Percentiles rank a stretch among this genome's conserved stretches.
phyloP scores from a whole-genome alignment of 2,329 filamentous ascomycete species.

The Clarireedia hainanense region DNA sequence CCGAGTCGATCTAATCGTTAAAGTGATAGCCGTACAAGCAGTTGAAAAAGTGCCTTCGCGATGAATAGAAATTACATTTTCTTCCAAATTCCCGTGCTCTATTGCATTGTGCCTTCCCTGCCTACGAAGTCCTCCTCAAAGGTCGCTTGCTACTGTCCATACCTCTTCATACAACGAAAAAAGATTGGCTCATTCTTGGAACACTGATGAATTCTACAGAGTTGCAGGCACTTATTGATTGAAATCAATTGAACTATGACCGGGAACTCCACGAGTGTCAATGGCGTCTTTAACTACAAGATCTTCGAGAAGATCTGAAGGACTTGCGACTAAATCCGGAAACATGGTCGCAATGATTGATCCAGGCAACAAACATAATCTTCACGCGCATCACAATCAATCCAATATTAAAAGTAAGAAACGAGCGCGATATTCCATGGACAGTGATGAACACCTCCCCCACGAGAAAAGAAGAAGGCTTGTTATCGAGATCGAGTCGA shows the following conservation, averaged over 20 bases:
- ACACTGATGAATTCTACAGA: neutral
- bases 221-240: neutral
- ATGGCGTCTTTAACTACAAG: conserved; percentile 8
- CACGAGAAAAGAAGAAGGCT: conserved; percentile 44
- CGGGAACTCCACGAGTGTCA: neutral
- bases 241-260: conserved; percentile 6
- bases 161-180: neutral
- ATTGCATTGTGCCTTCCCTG: conserved; percentile 4
- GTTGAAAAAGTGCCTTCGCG: neutral
- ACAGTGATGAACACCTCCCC: conserved; percentile 37
- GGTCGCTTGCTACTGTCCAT: conserved; percentile 6
- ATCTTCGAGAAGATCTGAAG: conserved; percentile 5
- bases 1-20: too few species aligned
- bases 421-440: conserved; percentile 38
- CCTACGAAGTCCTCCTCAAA: neutral
- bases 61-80: neutral
- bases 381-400: conserved; percentile 1
- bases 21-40: neutral
- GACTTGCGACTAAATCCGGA: conserved; percentile 2
- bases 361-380: neutral
- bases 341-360: conserved; percentile 14
- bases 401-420: conserved; percentile 38
- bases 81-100: neutral
- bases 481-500: conserved; percentile 43
- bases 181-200: neutral